Evolutionary conservation across 169 alveolate species (phyloP), one percentile per base, ranked within the genome.

Genomic region (Theileria orientalis): DNA sequence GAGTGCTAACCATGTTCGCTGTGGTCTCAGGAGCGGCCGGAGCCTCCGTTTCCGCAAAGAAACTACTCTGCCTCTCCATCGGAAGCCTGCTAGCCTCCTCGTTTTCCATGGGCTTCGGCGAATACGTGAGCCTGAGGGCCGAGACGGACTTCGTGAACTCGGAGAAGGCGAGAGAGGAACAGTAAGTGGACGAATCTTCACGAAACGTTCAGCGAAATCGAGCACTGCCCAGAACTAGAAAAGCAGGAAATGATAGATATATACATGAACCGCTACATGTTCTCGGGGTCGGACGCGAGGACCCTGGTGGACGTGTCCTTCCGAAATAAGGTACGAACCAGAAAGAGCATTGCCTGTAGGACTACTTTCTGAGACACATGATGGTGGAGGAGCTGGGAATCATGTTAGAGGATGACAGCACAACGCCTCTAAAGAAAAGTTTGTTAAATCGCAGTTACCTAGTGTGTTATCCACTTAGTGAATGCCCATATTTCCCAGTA

Each of bases 311-410:
- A 91, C 37, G 76, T 94, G 27, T 74, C 96, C 2, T 94, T 93
- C 83, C 83, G 92, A 51, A 92, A 93, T 67, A 85, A 88, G 67
- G 85, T 68, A 27, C 14, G 75, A 2, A 51, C 1, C 21, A 1
- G 14, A 7, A 11, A 23, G 37, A 2, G 19, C 2, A 68, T 13
- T 2, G 6, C 14, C 0, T 49, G 14, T 68, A 68, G 76, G 83
- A 88, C 49, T 94, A 91, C 63, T 94, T 94, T 83, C 84, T 94
- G 35, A 92, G 89, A 49, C 96, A 94, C 80, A 94, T 93, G 97
- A 94, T 94, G 97, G 93, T 90, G 23, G 97, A 94, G 84, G 97
- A 93, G 70, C 79, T 93, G 57, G 96, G 96, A 13, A 90, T 93
- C 25, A 60, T 94, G 52, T 30, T 84, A 57, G 74, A 84, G 3